Evolutionary conservation across 371 early-diverging fungal genomes (phyloP).

Genomic region (Homolaphlyctis polyrhiza): DNA sequence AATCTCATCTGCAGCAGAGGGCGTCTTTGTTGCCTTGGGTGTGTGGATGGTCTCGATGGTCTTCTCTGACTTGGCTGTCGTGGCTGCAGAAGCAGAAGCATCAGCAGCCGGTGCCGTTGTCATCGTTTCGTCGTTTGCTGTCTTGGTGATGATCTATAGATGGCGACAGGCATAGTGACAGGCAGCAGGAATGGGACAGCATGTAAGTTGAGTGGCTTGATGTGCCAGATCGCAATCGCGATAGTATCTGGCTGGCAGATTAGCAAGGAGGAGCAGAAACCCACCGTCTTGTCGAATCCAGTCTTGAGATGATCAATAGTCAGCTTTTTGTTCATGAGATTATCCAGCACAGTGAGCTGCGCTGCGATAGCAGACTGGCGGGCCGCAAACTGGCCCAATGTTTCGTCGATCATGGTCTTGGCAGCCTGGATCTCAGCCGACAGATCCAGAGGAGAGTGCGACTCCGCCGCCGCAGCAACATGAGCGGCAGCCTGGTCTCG

Average conservation of each 20-base stretch:
- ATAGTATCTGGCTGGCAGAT: neutral
- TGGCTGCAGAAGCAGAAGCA: neutral
- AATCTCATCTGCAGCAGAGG: neutral
- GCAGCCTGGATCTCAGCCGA: slow-evolving; percentile 25
- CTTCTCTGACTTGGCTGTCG: slow-evolving; percentile 28
- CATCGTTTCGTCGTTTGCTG: slow-evolving; percentile 12
- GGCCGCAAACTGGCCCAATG: slow-evolving; percentile 27
- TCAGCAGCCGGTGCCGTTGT: slow-evolving; percentile 18
- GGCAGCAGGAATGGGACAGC: neutral
- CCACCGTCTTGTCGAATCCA: slow-evolving; percentile 70
- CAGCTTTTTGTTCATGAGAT: slow-evolving; percentile 64
- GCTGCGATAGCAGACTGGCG: slow-evolving; percentile 53
- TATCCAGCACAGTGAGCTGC: slow-evolving; percentile 66
- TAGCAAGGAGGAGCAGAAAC: neutral
- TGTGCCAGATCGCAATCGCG: no score
- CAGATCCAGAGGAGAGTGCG: slow-evolving; percentile 12
- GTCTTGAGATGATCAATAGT: slow-evolving; percentile 75
- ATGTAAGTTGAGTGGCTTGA: neutral
- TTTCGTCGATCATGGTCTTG: slow-evolving; percentile 5
- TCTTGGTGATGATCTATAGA: slow-evolving; percentile 21
- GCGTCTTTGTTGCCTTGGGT: neutral
- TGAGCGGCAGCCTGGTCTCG: slow-evolving; percentile 8
- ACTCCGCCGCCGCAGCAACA: neutral
- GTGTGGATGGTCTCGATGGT: slow-evolving; percentile 53
- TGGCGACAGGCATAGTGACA: neutral